Conservation (phyloP, 2,329 filamentous ascomycete species). For the Seiridium cupressi region DNA sequence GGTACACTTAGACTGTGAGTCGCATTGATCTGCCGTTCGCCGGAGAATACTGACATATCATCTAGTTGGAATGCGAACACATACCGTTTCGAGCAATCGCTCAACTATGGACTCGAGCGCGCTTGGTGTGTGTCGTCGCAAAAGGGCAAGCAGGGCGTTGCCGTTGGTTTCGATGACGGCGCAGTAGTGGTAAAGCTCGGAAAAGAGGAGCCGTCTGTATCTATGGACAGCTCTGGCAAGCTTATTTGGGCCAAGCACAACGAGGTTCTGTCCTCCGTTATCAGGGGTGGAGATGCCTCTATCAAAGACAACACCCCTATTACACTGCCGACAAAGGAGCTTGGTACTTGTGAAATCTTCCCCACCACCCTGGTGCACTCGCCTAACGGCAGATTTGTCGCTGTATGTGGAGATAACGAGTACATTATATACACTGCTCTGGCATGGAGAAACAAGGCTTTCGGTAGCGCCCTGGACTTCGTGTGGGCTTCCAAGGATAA, state of each 20-base stretch:
- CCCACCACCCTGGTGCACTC: conserved; percentile 93
- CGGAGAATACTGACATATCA: background rate
- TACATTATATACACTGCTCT: conserved; percentile 99
- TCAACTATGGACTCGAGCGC: conserved; percentile 93
- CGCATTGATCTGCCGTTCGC: background rate
- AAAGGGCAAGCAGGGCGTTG: conserved; percentile 88
- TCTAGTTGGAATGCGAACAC: conserved; percentile 87
- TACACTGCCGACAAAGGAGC: conserved; percentile 84
- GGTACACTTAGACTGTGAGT: conserved; percentile 81
- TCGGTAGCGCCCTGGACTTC: conserved; percentile 93
- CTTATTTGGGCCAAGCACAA: conserved; percentile 95
- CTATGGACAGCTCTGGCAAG: conserved; percentile 95
- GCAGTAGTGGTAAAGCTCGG: conserved; percentile 98
- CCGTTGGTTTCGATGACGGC: conserved; percentile 95
- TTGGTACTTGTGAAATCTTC: conserved; percentile 95
- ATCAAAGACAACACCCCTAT: conserved; percentile 90
- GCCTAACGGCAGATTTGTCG: conserved; percentile 87
- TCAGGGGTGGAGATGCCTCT: conserved; percentile 80
- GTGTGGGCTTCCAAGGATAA: conserved; percentile 97
- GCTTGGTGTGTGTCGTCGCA: conserved; percentile 98
- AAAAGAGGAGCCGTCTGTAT: conserved; percentile 93
- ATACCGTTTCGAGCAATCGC: conserved; percentile 90
- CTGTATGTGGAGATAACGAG: conserved; percentile 86
- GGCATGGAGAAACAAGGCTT: conserved; percentile 96
- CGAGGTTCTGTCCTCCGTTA: conserved; percentile 90